Percentiles rank a stretch among this genome's conserved stretches.
Conservation (phyloP, 805 yeast species). For the Lipomyces yamanashiensis region DNA sequence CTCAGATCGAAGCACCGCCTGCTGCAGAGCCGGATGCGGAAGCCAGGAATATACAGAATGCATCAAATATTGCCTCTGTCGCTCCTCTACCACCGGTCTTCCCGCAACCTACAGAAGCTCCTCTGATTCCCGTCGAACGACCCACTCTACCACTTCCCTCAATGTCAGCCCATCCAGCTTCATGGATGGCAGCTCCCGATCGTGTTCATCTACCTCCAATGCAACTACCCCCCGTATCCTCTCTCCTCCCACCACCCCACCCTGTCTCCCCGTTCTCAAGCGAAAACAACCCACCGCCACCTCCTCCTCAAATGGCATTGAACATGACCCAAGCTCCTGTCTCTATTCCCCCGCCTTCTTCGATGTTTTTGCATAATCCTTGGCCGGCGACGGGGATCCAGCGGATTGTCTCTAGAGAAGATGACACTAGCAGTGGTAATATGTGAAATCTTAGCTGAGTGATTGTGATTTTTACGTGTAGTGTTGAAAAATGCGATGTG, state of each 20-base stretch:
- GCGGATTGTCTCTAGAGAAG: too few species aligned
- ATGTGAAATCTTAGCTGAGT: too few species aligned
- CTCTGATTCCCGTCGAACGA: background rate
- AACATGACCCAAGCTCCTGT: too few species aligned
- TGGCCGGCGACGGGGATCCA: too few species aligned
- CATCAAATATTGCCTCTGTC: background rate
- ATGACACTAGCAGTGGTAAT: too few species aligned
- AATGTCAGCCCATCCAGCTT: background rate
- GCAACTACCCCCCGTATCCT: conserved; percentile 2
- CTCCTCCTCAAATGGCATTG: background rate
- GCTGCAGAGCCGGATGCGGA: background rate
- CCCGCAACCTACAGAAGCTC: background rate
- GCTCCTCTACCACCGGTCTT: background rate
- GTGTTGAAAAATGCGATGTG: too few species aligned
- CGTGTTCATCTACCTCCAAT: background rate
- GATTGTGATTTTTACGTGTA: too few species aligned
- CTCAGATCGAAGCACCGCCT: background rate
- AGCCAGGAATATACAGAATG: background rate
- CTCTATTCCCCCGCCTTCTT: too few species aligned
- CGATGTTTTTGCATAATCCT: too few species aligned
- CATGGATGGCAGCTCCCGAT: background rate
- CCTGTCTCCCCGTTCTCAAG: too few species aligned
- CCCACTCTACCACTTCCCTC: background rate
- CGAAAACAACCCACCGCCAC: background rate
- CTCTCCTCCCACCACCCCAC: background rate